A percentile compares a stretch with the other conserved stretches of the same genome.
Conservation (phyloP, 352 stramenopile genomes). For the Ophiocytium majus region DNA sequence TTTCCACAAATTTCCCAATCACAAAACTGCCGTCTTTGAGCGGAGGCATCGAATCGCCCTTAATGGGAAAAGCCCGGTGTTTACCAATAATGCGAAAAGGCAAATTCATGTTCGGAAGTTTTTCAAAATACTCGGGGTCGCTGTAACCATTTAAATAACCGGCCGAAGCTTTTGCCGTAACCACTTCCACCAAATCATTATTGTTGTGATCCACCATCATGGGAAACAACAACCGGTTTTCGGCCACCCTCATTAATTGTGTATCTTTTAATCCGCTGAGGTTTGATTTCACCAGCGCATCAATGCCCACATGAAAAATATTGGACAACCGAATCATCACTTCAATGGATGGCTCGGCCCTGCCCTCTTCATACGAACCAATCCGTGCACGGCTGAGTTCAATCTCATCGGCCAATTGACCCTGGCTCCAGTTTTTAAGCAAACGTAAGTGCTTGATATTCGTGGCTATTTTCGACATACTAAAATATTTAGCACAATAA, state of each 20-base stretch:
- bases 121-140: neutral
- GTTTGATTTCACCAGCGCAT: neutral
- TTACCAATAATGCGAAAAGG: neutral
- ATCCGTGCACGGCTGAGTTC: neutral
- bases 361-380: neutral
- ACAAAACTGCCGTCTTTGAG: neutral
- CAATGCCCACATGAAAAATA: constrained; percentile 4
- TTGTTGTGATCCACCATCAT: neutral
- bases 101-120: constrained; percentile 1
- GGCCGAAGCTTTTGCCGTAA: neutral
- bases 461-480: neutral
- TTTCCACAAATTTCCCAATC: constrained; percentile 13
- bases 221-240: constrained; percentile 6
- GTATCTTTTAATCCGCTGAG: neutral
- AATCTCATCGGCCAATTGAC: neutral
- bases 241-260: neutral
- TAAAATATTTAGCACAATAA: neutral
- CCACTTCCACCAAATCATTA: neutral
- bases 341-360: neutral
- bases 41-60: neutral
- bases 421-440: neutral
- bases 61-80: constrained; percentile 15
- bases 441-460: neutral
- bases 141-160: neutral
- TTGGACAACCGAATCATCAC: neutral